Percentiles rank a stretch among this genome's conserved stretches.
These are phyloP conservation scores for Pneumocystis jirovecii DNA, from an alignment of 1,139 yeast genomes.

Conservation along the genomic window DNA sequence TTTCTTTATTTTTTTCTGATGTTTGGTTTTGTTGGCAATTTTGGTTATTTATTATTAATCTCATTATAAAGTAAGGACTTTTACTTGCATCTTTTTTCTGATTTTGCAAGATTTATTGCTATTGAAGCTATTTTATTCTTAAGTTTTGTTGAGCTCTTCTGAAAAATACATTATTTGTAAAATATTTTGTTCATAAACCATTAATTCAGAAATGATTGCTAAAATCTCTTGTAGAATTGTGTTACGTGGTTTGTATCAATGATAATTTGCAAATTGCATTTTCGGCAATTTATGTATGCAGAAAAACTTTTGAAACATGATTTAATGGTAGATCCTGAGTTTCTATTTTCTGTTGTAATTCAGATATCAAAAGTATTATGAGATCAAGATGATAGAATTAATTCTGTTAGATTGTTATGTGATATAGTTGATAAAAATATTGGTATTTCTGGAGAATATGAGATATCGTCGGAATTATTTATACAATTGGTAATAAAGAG, in stretches of 20 bases:
- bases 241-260: constrained; percentile 3
- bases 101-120: neutral
- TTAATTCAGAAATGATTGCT: neutral
- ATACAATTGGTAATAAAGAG: constrained; percentile 18
- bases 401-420: constrained; percentile 3
- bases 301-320: neutral
- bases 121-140: neutral
- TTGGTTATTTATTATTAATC: neutral
- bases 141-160: neutral
- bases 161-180: neutral
- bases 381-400: constrained; percentile 2
- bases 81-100: neutral
- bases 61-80: neutral
- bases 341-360: neutral
- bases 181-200: constrained; percentile 2
- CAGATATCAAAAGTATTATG: constrained; percentile 7
- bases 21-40: neutral
- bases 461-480: neutral
- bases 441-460: neutral
- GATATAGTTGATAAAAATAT: neutral
- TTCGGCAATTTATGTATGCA: neutral
- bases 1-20: neutral
- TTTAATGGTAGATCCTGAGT: neutral
- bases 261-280: constrained; percentile 1
- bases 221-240: neutral